A percentile compares a stretch with the other conserved stretches of the same genome.
Evolutionary conservation across 345 rosid genomes (phyloP).

Genomic region (Mallotus nudiflorus): DNA sequence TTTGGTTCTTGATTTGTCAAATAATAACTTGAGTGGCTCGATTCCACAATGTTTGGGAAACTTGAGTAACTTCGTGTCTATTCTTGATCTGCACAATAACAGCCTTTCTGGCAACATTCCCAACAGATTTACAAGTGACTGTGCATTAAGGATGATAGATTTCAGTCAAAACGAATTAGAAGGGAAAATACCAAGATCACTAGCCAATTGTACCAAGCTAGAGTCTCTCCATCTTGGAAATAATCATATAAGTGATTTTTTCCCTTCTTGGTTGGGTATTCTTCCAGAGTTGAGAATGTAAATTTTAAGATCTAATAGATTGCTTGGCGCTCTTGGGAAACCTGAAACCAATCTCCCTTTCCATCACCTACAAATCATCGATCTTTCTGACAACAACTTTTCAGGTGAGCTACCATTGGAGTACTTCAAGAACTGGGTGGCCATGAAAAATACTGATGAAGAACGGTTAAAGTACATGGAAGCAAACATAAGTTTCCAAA

Average conservation of each 20-base stretch:
- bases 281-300: background rate
- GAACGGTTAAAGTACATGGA: background rate
- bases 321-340: background rate
- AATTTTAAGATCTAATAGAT: background rate
- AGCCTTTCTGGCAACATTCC: background rate
- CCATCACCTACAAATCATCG: background rate
- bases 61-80: too few species aligned
- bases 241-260: background rate
- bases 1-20: background rate
- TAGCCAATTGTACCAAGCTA: conserved; percentile 5
- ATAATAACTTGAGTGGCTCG: conserved; percentile 10
- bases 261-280: conserved; percentile 7
- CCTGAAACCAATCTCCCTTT: background rate
- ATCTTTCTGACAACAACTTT: background rate
- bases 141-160: background rate
- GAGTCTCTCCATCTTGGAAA: conserved; percentile 1
- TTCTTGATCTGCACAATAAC: background rate
- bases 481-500: background rate
- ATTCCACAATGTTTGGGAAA: conserved; percentile 9
- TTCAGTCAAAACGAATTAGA: background rate
- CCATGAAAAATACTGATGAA: background rate
- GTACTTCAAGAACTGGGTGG: background rate
- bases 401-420: background rate
- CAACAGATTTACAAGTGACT: background rate
- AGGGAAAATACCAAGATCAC: background rate